Percentiles rank a stretch among this genome's conserved stretches.
phyloP scores from a whole-genome alignment of 164 flowering plant species.

The Vitis cinerea region DNA sequence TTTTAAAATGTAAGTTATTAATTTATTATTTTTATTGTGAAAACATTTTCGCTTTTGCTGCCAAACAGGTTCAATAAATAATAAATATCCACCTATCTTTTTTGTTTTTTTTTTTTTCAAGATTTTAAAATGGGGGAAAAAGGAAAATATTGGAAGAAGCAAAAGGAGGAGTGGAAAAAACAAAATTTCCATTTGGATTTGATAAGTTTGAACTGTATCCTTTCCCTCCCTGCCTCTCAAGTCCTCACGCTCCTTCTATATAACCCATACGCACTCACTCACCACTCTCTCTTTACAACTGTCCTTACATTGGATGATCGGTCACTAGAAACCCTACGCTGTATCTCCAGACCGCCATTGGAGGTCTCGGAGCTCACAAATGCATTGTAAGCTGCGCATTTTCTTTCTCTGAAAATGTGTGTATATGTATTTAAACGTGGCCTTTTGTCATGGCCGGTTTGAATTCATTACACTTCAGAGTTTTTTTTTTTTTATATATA shows the following conservation, averaged over 20 bases:
- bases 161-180: slow-evolving; percentile 7
- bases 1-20: too few species aligned
- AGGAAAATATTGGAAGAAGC: neutral
- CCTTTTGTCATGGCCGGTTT: too few species aligned
- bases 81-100: too few species aligned
- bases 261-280: neutral
- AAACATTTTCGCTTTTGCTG: too few species aligned
- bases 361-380: slow-evolving; percentile 24
- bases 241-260: slow-evolving; percentile 17
- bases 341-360: slow-evolving; percentile 10
- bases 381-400: slow-evolving; percentile 5
- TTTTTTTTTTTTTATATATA: neutral
- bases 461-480: too few species aligned
- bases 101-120: neutral
- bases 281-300: neutral
- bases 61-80: too few species aligned
- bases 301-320: slow-evolving; percentile 1
- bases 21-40: too few species aligned
- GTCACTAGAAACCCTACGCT: slow-evolving; percentile 1
- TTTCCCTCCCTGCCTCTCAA: slow-evolving; percentile 15
- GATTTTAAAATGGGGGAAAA: neutral
- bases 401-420: too few species aligned
- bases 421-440: too few species aligned
- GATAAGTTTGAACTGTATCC: slow-evolving; percentile 30
- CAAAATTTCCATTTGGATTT: slow-evolving; percentile 12